These are phyloP conservation scores for Colletotrichum abscissum DNA, from an alignment of 2,329 filamentous ascomycete genomes.

Conservation along the genomic window DNA sequence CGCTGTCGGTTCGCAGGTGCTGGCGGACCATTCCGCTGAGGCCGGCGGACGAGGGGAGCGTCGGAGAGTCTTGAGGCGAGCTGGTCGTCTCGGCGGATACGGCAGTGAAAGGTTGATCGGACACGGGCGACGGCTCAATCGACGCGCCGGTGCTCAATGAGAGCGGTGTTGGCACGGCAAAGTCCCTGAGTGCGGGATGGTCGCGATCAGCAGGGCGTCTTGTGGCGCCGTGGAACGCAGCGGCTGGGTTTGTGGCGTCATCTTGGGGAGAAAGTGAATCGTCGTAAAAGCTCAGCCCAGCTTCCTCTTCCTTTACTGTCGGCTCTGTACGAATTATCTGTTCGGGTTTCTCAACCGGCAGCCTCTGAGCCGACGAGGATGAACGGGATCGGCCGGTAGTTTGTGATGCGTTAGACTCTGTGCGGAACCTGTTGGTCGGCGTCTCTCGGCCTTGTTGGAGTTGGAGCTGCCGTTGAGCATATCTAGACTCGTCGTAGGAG, in stretches of 20 bases:
- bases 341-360: conserved; percentile 47
- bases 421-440: conserved; percentile 58
- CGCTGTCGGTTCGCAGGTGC: conserved; percentile 85
- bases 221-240: conserved; percentile 42
- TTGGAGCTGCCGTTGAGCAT: conserved; percentile 82
- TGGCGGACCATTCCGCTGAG: conserved; percentile 86
- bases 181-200: conserved; percentile 65
- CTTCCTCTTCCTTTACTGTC: conserved; percentile 46
- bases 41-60: conserved; percentile 76
- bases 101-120: conserved; percentile 38
- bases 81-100: conserved; percentile 38
- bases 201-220: conserved; percentile 63
- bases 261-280: conserved; percentile 50
- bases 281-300: conserved; percentile 54
- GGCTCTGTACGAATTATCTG: conserved; percentile 43
- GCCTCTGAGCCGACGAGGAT: conserved; percentile 55
- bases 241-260: conserved; percentile 28
- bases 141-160: conserved; percentile 44
- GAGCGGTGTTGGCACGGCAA: conserved; percentile 56
- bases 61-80: conserved; percentile 77
- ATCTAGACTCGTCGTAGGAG: conserved; percentile 87
- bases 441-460: conserved; percentile 81
- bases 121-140: conserved; percentile 44
- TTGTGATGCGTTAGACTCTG: conserved; percentile 58
- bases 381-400: conserved; percentile 57